A percentile compares a stretch with the other conserved stretches of the same genome.
Evolutionary conservation across 148 eudicot genomes (phyloP).

Genomic region (Dysphania ambrosioides): DNA sequence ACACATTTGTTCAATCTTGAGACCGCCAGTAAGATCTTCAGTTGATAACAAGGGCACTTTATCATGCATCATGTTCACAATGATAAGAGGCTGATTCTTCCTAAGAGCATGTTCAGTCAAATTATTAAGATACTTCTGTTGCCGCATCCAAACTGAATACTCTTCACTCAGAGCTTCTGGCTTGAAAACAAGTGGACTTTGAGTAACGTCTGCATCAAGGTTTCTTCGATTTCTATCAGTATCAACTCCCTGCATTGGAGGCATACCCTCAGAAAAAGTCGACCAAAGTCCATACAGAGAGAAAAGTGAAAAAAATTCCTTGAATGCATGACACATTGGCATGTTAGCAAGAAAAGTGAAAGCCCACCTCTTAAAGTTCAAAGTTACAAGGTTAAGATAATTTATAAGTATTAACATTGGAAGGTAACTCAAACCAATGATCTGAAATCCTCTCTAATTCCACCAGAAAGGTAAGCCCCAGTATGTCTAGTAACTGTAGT

Average conservation of each 20-base stretch:
- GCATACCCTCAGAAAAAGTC: slow-evolving; percentile 3
- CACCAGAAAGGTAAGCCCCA: neutral
- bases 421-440: neutral
- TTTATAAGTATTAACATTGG: neutral
- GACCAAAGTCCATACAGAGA: neutral
- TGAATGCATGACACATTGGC: neutral
- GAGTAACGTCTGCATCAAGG: slow-evolving; percentile 27
- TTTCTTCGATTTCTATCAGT: slow-evolving; percentile 29
- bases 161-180: slow-evolving; percentile 51
- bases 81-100: slow-evolving; percentile 72
- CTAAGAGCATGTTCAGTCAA: slow-evolving; percentile 75
- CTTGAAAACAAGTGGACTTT: slow-evolving; percentile 33
- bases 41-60: slow-evolving; percentile 37
- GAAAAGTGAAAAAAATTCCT: neutral
- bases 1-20: slow-evolving; percentile 58
- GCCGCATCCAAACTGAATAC: slow-evolving; percentile 43
- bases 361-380: neutral
- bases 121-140: slow-evolving; percentile 54
- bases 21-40: slow-evolving; percentile 50
- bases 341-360: neutral
- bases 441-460: neutral
- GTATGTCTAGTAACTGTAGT: neutral
- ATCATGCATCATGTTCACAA: slow-evolving; percentile 68
- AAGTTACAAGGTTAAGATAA: neutral
- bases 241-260: slow-evolving; percentile 59